Percentiles rank a stretch among this genome's conserved stretches.
Evolutionary conservation across 805 yeast species (phyloP).

Genomic region (Tetrapisispora namnaoensis): DNA sequence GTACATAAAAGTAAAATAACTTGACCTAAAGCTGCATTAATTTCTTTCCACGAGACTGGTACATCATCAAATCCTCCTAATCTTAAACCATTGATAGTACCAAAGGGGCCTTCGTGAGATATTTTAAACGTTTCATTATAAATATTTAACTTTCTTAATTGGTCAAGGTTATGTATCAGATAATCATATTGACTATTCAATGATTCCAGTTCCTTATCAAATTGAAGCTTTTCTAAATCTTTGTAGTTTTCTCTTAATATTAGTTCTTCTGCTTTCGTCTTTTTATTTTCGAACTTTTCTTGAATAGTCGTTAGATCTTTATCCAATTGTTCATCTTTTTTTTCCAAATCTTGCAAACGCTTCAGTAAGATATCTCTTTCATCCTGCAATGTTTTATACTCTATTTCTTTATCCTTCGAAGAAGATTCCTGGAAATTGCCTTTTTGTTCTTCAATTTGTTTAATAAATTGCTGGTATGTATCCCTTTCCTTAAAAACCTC

Average conservation of each 20-base stretch:
- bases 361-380: constrained; percentile 15
- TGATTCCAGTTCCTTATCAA: constrained; percentile 48
- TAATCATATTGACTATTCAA: constrained; percentile 53
- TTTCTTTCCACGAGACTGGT: constrained; percentile 79
- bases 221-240: constrained; percentile 43
- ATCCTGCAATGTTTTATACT: constrained; percentile 24
- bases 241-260: constrained; percentile 40
- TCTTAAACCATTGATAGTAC: constrained; percentile 76
- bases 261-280: constrained; percentile 38
- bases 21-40: constrained; percentile 88
- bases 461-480: constrained; percentile 60
- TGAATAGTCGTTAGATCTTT: constrained; percentile 37
- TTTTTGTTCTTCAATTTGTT: constrained; percentile 51
- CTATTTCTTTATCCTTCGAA: constrained; percentile 24
- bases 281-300: constrained; percentile 37
- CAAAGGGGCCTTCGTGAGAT: constrained; percentile 75
- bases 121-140: constrained; percentile 77
- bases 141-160: constrained; percentile 65
- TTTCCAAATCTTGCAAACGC: constrained; percentile 23
- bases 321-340: constrained; percentile 37
- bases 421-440: constrained; percentile 36
- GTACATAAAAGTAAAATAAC: constrained; percentile 60
- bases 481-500: constrained; percentile 71
- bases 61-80: constrained; percentile 56
- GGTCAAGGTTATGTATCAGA: constrained; percentile 57